Base-by-base conservation (phyloP, 108 stramenopile genomes). In the Nitzschia sp. region DNA sequence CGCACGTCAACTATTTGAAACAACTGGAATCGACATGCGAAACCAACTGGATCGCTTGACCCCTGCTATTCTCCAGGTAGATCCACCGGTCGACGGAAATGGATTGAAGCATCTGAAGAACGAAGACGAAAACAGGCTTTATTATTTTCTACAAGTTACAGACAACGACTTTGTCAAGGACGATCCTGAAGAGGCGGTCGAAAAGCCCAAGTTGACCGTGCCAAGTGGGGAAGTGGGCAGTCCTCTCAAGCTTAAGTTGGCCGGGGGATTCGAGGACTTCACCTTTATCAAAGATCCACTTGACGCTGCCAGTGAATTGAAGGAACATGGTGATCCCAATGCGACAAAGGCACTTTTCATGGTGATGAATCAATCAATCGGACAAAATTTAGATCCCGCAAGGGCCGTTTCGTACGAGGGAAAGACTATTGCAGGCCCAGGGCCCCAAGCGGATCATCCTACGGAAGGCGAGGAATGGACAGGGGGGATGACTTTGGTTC, bases 11-110 rank as follows among this genome's bases (percentile, higher is more conserved):
- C 26, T 75, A 6, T 68, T 29, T 33, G 60, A 75, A 21, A 53
- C 26, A n/a, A 75, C 74, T 31, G 74, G 74, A 25, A 59, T 75
- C 21, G 74, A 75, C 33, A 45, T 75, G 4, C 66, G 74, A 18
- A n/a, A 54, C 0, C 33, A 68, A 19, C 30, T 59, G 18, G 49
- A 67, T 11, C 51, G 66, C 5, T 54, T 75, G 33, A 67, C 69
- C 21, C 74, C 74, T 19, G 74, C 74, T 31, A 59, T 75, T 11
- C 23, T 75, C 47, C 35, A 59, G 21, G 23, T 42, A 48, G 54
- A 67, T 30, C 66, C 66, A 3, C 48, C 48, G 2, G 31, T 53
- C 8, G 53, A 66, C 58, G 30, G 56, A 24, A 58, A 64, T 33
- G 63, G 64, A 15, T 26, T 18, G 24, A 42, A 59, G 27, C 48